These are phyloP conservation scores for Vachellia collinsii DNA, from an alignment of 306 rosid genomes.

Conservation along the genomic window DNA sequence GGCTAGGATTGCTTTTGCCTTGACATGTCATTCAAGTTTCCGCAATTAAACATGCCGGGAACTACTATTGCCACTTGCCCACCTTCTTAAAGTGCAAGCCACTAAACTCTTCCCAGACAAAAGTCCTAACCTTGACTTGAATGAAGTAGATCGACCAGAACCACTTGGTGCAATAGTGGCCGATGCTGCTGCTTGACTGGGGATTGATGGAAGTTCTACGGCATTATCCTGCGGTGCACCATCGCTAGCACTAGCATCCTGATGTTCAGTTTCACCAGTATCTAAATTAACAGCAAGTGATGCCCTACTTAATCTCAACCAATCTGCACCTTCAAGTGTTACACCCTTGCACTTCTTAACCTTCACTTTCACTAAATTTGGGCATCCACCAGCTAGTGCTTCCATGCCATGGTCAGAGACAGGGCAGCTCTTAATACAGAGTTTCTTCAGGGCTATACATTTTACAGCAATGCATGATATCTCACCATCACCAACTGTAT, in stretches of 20 bases:
- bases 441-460: constrained; percentile 90
- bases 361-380: constrained; percentile 96
- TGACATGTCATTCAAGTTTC: constrained; percentile 23
- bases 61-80: constrained; percentile 67
- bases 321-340: constrained; percentile 80
- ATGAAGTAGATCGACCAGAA: constrained; percentile 58
- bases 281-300: constrained; percentile 85
- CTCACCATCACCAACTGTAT: constrained; percentile 90
- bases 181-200: constrained; percentile 41
- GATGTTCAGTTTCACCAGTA: constrained; percentile 67
- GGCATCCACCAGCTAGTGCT: constrained; percentile 87
- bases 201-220: constrained; percentile 57
- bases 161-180: constrained; percentile 54
- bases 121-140: constrained; percentile 81
- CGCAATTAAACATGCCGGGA: constrained; percentile 57
- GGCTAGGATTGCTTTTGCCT: constrained; percentile 35
- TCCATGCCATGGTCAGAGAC: constrained; percentile 80
- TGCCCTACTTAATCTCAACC: constrained; percentile 68
- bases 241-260: constrained; percentile 85
- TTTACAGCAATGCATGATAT: constrained; percentile 86
- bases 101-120: constrained; percentile 69
- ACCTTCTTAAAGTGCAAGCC: constrained; percentile 83
- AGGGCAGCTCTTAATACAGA: constrained; percentile 94
- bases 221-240: constrained; percentile 76
- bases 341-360: constrained; percentile 91